Percentiles rank a stretch among this genome's conserved stretches.
Evolutionary conservation across 2,329 filamentous ascomycete genomes (phyloP).

Genomic region (Botrytis fabae): DNA sequence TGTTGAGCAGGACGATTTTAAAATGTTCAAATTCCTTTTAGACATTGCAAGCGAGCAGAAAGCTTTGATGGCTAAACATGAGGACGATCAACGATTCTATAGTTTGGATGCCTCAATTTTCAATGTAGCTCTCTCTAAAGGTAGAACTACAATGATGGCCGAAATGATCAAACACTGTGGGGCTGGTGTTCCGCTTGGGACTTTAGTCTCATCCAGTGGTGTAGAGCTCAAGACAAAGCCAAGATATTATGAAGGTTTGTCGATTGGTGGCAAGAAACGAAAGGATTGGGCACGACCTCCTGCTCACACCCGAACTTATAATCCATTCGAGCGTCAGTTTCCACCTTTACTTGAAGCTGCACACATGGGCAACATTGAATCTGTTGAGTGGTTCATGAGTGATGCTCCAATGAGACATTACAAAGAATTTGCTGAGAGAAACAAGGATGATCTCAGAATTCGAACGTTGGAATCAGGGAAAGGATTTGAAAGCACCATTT

Average conservation of each 20-base stretch:
- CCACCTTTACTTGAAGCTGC: slow-evolving; percentile 64
- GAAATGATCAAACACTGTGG: slow-evolving; percentile 67
- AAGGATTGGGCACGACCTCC: slow-evolving; percentile 72
- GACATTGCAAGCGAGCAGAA: slow-evolving; percentile 34
- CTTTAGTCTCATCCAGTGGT: slow-evolving; percentile 65
- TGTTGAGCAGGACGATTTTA: slow-evolving; percentile 32
- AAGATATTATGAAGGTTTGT: slow-evolving; percentile 73
- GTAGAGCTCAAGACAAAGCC: slow-evolving; percentile 64
- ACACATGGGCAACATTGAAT: slow-evolving; percentile 58
- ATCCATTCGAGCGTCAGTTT: slow-evolving; percentile 46
- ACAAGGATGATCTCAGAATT: slow-evolving; percentile 62
- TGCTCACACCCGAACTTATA: slow-evolving; percentile 48
- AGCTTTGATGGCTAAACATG: slow-evolving; percentile 33
- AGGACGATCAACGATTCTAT: slow-evolving; percentile 36
- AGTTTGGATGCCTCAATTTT: slow-evolving; percentile 44
- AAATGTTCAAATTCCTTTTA: slow-evolving; percentile 38
- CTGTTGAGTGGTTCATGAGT: slow-evolving; percentile 75
- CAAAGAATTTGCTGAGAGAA: slow-evolving; percentile 63
- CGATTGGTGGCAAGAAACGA: slow-evolving; percentile 72
- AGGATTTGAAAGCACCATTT: slow-evolving; percentile 64
- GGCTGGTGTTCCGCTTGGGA: slow-evolving; percentile 67
- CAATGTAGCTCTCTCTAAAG: slow-evolving; percentile 46
- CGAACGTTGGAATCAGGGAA: slow-evolving; percentile 60
- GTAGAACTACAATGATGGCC: slow-evolving; percentile 58
- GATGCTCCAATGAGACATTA: slow-evolving; percentile 69